Evolutionary conservation across 768 basidiomycete species (phyloP).

Genomic region (Cyclocybe aegerita): DNA sequence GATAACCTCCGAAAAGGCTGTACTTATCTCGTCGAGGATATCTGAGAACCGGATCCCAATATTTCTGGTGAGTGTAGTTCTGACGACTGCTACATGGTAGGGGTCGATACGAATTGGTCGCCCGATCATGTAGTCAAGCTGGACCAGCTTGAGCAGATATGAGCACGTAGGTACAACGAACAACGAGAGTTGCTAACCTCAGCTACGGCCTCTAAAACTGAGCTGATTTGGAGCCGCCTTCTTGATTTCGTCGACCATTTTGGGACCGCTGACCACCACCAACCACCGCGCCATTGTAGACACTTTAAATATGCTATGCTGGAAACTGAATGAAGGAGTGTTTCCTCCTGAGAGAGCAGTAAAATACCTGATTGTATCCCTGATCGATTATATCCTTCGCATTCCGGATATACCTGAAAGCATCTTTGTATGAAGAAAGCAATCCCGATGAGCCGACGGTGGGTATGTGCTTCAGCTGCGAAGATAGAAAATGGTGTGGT

Average conservation of each 20-base stretch:
- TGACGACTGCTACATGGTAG: slow-evolving; percentile 12
- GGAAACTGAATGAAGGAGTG: slow-evolving; percentile 5
- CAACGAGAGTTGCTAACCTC: slow-evolving; percentile 19
- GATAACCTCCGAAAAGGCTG: slow-evolving; percentile 40
- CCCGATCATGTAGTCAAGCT: slow-evolving; percentile 16
- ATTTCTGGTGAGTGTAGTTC: slow-evolving; percentile 14
- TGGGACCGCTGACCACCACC: slow-evolving; percentile 35
- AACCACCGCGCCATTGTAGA: slow-evolving; percentile 14
- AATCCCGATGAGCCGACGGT: slow-evolving; percentile 13
- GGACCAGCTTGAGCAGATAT: neutral
- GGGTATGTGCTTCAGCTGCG: slow-evolving; percentile 16
- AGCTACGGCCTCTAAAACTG: slow-evolving; percentile 23
- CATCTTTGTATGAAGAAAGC: slow-evolving; percentile 11
- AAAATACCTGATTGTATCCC: slow-evolving; percentile 21
- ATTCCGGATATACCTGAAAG: slow-evolving; percentile 10
- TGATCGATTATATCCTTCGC: slow-evolving; percentile 15
- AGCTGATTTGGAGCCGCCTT: slow-evolving; percentile 28
- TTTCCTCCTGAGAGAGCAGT: neutral
- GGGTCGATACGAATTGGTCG: slow-evolving; percentile 6
- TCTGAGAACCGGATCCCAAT: slow-evolving; percentile 14
- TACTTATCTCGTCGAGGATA: slow-evolving; percentile 42
- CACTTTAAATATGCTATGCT: slow-evolving; percentile 18
- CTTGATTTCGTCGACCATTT: slow-evolving; percentile 50
- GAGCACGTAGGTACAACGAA: neutral
- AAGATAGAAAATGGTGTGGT: neutral